These are phyloP conservation scores for Oidiodendron maius DNA, from an alignment of 495 filamentous ascomycete genomes.

Conservation along the genomic window DNA sequence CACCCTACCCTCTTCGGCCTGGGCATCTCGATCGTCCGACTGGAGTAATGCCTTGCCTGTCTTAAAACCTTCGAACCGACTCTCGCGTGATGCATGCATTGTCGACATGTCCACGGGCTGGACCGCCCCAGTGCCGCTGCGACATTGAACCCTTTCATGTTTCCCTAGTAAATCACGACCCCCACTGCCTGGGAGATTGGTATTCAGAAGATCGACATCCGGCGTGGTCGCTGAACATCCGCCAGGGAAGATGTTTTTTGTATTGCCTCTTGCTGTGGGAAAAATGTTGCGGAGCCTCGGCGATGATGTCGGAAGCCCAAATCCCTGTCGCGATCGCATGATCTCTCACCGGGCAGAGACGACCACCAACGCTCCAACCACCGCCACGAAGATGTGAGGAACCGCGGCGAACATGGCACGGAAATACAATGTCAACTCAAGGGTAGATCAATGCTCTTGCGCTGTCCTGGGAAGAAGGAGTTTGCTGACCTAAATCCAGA, in stretches of 20 bases:
- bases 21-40: background rate
- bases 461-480: background rate
- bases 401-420: slow-evolving; percentile 12
- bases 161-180: background rate
- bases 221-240: background rate
- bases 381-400: slow-evolving; percentile 6
- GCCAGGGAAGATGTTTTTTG: too few species aligned
- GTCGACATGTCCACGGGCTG: slow-evolving; percentile 24
- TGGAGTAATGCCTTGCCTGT: slow-evolving; percentile 6
- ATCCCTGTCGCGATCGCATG: slow-evolving; percentile 4
- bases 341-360: background rate
- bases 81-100: slow-evolving; percentile 17
- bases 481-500: slow-evolving; percentile 22
- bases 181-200: background rate
- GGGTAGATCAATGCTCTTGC: slow-evolving; percentile 3
- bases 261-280: too few species aligned
- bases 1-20: slow-evolving; percentile 22
- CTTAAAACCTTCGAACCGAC: background rate
- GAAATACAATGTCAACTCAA: slow-evolving; percentile 21
- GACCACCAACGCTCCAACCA: background rate
- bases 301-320: slow-evolving; percentile 6
- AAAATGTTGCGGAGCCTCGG: slow-evolving; percentile 1
- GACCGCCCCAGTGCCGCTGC: background rate
- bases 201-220: slow-evolving; percentile 6
- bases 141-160: background rate